Base-by-base conservation (phyloP, 176 grass and related monocot species). In the Pharus latifolius region DNA sequence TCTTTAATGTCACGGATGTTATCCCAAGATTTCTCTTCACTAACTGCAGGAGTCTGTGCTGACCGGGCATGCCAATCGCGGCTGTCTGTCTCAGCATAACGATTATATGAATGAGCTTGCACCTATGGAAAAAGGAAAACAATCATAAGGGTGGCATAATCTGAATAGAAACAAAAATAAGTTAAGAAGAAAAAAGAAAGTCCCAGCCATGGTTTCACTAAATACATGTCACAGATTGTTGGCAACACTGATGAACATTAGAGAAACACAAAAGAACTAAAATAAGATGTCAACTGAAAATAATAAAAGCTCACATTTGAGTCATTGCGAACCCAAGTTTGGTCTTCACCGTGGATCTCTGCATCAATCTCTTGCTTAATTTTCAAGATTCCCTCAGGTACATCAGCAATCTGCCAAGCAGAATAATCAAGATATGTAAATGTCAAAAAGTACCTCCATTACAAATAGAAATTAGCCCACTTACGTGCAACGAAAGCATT, bases 21-120 rank as follows among this genome's bases (percentile, higher is more conserved):
- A 51, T 87, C 91, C 87, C 91, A 95, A n/a, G 91, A 82, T 49
- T 86, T 82, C 38, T 84, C 84, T 29, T 90, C 84, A 74, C 47
- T 49, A 72, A 27, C 47, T 23, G 65, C 41, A 12, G 83, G 47
- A 23, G 56, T 41, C 71, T 79, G 84, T 38, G 43, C 78, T 63
- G 80, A 64, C 20, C 87, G 80, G 49, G 73, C 79, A 69, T 69
- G 87, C 91, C 84, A 96, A 56, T 90, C 87, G 79, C 84, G 83
- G 35, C 7, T 82, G 29, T 96, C 77, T 51, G 78, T 72, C 34
- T 87, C 84, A 30, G 54, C 66, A 65, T 85, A 90, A 31, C 65
- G 84, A 60, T 22, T 82, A 53, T 79, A 49, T 50, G 78, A 17
- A 58, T 82, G 91, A 69, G 52, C 63, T 85, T 87, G 68, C 35